Evolutionary conservation across 305 asterid species (phyloP), one percentile per base, ranked within the genome.

Genomic region (Fraxinus paxiana): DNA sequence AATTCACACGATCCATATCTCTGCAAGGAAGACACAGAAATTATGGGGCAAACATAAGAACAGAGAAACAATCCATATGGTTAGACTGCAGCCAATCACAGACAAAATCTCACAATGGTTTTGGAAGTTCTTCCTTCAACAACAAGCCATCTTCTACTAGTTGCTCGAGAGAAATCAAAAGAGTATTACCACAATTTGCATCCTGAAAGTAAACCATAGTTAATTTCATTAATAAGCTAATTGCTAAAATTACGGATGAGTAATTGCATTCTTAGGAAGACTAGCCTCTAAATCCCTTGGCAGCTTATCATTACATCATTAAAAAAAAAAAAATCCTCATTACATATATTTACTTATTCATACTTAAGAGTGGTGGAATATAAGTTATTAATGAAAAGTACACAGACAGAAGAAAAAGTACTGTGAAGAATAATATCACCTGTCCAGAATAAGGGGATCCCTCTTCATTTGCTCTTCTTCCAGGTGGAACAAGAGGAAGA

Each of bases 401-500:
- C 3, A 59, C 33, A 63, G 17, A 33, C 20, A 67, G 37, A 18
- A 61, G 20, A n/a, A 63, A 48, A 79, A 30, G 65, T 4, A 48
- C 18, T 48, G 84, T 41, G 33, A 72, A n/a, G 75, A 73, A 33
- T 46, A 78, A 24, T 28, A 56, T 79, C 80, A 96, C 99, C 98
- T 94, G 98, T 70, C 99, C 99, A 77, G 98, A 88, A 88, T 96
- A 96, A 33, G 99, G 99, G 46, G 98, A 96, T 82, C 99, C 98
- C 76, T 88, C 97, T 82, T 90, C 98, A 83, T 88, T 92, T 63
- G 91, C 94, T 87, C 93, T 89, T 88, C 92, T 92, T 63, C 98
- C 98, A 46, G 99, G 99, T 0, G 99, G 98, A 83, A 96, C 99
- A 77, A 96, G 97, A 80, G 99, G 99, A 87, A 96, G 98, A 87